Evolutionary conservation across 2,329 filamentous ascomycete species (phyloP), one percentile per base, ranked within the genome.

Genomic region (Diaporthe citriasiana): DNA sequence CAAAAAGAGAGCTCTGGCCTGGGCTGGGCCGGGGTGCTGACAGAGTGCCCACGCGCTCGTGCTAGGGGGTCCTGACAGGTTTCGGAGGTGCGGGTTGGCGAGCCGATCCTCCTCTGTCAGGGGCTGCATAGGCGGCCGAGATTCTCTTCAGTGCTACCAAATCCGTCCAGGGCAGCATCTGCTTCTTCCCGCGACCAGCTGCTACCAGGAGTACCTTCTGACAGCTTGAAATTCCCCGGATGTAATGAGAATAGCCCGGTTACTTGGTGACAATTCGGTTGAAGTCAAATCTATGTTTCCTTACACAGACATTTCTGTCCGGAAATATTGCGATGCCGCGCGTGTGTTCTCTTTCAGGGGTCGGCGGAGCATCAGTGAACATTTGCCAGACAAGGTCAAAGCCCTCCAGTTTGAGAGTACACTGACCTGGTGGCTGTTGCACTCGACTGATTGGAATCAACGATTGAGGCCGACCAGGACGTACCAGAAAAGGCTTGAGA

Each of bases 131-230:
- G 63, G 63, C 63, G 47, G 56, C 38, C 35, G 45, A 53, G 70
- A 63, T 71, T 57, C 57, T 65, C 70, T 63, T 55, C 70, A 71
- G 70, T 71, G 70, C 70, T 38, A 55, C 70, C 70, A 71, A 53
- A 25, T 30, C 69, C 69, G 45, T 45, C 35, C 45, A 71, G 55
- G n/a, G 69, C 40, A 53, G 40, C 45, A 25, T 33, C 59, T 51
- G 47, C 56, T 25, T 63, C 47, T 63, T 42, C 35, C 47, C 38
- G 45, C 47, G 33, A 30, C 47, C 70, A 7, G 47, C 56, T 9
- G 19, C 40, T 13, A 47, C 35, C 25, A 25, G 15, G 22, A 19
- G 35, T 30, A 7, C 25, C 50, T 19, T 71, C 25, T 27, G 33
- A 68, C 17, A 27, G 33, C 33, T 27, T 17, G 5, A 12, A 35